Base-by-base conservation (phyloP, 352 stramenopile species). In the Globisporangium rhizosaccharum region DNA sequence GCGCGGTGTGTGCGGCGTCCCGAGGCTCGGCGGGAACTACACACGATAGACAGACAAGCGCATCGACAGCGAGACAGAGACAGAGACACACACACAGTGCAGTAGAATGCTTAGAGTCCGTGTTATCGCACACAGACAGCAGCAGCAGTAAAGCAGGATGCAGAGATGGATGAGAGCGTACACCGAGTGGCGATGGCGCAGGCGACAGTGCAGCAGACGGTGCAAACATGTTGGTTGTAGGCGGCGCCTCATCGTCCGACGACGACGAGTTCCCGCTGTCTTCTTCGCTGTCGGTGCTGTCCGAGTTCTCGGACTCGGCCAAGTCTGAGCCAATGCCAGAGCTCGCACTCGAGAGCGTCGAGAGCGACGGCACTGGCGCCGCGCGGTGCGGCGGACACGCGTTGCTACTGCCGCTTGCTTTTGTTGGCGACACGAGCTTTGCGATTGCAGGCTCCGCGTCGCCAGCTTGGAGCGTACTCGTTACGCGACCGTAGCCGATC, bases 221-320 rank as follows among this genome's bases (percentile, higher is more conserved):
- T 8, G 55, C 53, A 33, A 82, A 85, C 62, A 82, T 79, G 51
- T 65, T 65, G 17, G 77, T 64, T 25, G 79, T 74, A 1, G 59
- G 56, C 20, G 69, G 71, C 9, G 69, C 67, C 52, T 90, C 79
- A 28, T 89, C 79, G 37, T 79, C 88, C 47, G 82, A 91, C 8
- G 82, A 89, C 3, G 79, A 89, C 46, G 77, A 88, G 63, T 85
- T 85, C 48, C 72, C 75, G 56, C 79, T 88, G 20, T 91, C 82
- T 66, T 91, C 79, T 33, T 89, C 82, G 47, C 82, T 91, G 58
- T 91, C 79, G 7, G 82, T 91, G 49, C 72, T 73, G 51, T 91
- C 82, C 15, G 82, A 91, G 55, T 88, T 87, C 59, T 88, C 82
- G 5, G 79, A 89, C 58, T 91, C 82, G 12, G 74, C 80, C n/a